Percentiles rank a stretch among this genome's conserved stretches.
These are phyloP conservation scores for Heterobasidion occidentale DNA, from an alignment of 1,284 basidiomycete genomes.

Conservation along the genomic window DNA sequence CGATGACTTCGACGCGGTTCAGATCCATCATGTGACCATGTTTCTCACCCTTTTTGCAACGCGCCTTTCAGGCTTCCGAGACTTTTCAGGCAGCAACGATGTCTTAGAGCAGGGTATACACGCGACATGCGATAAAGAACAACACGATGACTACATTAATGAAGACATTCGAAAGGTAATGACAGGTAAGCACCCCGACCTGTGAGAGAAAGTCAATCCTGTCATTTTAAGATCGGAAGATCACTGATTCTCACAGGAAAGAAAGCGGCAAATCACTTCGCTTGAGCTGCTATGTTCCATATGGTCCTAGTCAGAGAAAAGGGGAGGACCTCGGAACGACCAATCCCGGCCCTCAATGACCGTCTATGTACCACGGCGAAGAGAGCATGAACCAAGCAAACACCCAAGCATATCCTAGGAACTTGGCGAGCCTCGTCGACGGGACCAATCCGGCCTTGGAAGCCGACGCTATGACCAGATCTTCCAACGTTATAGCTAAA, in stretches of 20 bases:
- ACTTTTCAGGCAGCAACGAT: too few relatives aligned
- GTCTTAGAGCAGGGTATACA: too few relatives aligned
- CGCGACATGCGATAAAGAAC: too few relatives aligned
- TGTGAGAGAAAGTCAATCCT: too few relatives aligned
- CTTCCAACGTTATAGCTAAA: constrained; percentile 21
- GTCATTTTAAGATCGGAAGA: too few relatives aligned
- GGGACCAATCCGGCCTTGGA: background rate
- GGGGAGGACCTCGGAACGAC: background rate
- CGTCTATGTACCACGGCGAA: background rate
- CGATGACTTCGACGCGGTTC: constrained; percentile 1
- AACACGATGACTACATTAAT: too few relatives aligned
- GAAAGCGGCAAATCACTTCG: too few relatives aligned
- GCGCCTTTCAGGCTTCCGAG: too few relatives aligned
- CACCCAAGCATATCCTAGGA: constrained; percentile 10
- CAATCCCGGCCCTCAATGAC: background rate
- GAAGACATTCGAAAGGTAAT: too few relatives aligned
- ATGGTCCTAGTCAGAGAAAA: background rate
- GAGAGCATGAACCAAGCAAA: constrained; percentile 5
- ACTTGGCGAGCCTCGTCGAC: background rate
- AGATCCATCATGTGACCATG: background rate
- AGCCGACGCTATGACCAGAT: constrained; percentile 15
- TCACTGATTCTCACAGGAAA: too few relatives aligned
- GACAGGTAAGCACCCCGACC: too few relatives aligned
- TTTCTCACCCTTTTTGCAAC: background rate
- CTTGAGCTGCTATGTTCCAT: too few relatives aligned